phyloP scores from a whole-genome alignment of 495 filamentous ascomycete species.

The Neurospora sp. region DNA sequence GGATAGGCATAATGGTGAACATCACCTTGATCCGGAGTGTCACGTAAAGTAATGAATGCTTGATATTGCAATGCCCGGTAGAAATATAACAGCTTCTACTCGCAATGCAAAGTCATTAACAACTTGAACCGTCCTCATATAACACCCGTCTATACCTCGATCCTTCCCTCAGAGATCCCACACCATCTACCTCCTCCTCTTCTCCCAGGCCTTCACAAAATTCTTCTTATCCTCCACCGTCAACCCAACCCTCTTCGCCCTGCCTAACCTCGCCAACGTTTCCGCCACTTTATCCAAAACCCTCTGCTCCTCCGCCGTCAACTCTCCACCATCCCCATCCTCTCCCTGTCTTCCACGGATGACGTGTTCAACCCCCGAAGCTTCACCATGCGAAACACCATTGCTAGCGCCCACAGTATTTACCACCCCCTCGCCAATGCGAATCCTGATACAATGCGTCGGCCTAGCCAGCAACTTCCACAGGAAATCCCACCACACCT shows the following conservation, averaged over 20 bases:
- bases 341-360: slow-evolving; percentile 26
- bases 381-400: slow-evolving; percentile 6
- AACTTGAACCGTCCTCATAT: neutral
- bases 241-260: slow-evolving; percentile 84
- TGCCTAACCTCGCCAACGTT: slow-evolving; percentile 74
- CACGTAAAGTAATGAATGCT: neutral
- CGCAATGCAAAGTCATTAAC: neutral
- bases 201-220: slow-evolving; percentile 58
- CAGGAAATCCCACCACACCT: slow-evolving; percentile 52
- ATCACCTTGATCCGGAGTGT: too few relatives aligned
- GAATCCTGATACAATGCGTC: slow-evolving; percentile 81
- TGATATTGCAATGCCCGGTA: neutral
- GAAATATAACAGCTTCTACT: neutral
- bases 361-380: slow-evolving; percentile 21
- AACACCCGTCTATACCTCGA: neutral
- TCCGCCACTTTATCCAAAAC: slow-evolving; percentile 71
- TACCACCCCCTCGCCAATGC: slow-evolving; percentile 66
- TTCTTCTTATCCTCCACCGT: slow-evolving; percentile 71
- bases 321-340: slow-evolving; percentile 26
- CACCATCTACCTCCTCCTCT: slow-evolving; percentile 12
- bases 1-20: too few relatives aligned
- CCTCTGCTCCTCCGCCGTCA: slow-evolving; percentile 47
- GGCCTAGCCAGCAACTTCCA: slow-evolving; percentile 80
- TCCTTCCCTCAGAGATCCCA: too few relatives aligned
- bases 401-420: slow-evolving; percentile 25